These are phyloP conservation scores for Psilocybe mexicana DNA, from an alignment of 1,284 basidiomycete genomes.

Conservation along the genomic window DNA sequence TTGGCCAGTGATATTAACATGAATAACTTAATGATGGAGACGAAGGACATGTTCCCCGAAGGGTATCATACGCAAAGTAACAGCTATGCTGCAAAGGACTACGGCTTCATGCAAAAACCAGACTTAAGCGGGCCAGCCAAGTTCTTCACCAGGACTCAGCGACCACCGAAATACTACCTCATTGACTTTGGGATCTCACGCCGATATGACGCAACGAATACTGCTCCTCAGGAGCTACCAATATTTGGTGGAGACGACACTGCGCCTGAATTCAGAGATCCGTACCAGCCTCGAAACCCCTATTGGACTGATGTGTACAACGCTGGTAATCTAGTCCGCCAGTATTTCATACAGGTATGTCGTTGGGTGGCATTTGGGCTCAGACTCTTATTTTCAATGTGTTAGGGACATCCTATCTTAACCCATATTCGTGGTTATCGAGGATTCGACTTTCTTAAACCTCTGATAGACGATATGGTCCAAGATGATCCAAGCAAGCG, in stretches of 20 bases:
- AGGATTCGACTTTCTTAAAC: slow-evolving; percentile 24
- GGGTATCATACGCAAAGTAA: slow-evolving; percentile 26
- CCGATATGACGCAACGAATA: slow-evolving; percentile 23
- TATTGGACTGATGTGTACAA: slow-evolving; percentile 39
- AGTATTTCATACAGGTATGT: slow-evolving; percentile 29
- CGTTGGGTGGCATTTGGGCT: not conserved
- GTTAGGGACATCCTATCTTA: slow-evolving; percentile 7
- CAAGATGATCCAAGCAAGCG: slow-evolving; percentile 27
- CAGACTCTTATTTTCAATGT: too few species aligned
- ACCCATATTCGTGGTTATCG: slow-evolving; percentile 5
- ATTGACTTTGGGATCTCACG: slow-evolving; percentile 35
- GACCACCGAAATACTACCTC: slow-evolving; percentile 34
- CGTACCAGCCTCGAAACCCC: slow-evolving; percentile 27
- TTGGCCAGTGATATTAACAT: slow-evolving; percentile 38
- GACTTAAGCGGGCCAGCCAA: slow-evolving; percentile 24
- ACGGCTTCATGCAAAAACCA: slow-evolving; percentile 14
- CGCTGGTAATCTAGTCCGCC: slow-evolving; percentile 32
- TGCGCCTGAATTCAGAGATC: slow-evolving; percentile 17
- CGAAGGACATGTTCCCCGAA: slow-evolving; percentile 26
- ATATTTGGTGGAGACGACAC: slow-evolving; percentile 19
- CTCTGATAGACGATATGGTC: slow-evolving; percentile 27
- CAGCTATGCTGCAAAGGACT: not conserved
- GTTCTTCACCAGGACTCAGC: slow-evolving; percentile 27
- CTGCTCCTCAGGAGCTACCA: slow-evolving; percentile 6
- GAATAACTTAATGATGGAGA: slow-evolving; percentile 40